Conservation (phyloP, 2,329 filamentous ascomycete species). For the Rugonectria rugulosa region DNA sequence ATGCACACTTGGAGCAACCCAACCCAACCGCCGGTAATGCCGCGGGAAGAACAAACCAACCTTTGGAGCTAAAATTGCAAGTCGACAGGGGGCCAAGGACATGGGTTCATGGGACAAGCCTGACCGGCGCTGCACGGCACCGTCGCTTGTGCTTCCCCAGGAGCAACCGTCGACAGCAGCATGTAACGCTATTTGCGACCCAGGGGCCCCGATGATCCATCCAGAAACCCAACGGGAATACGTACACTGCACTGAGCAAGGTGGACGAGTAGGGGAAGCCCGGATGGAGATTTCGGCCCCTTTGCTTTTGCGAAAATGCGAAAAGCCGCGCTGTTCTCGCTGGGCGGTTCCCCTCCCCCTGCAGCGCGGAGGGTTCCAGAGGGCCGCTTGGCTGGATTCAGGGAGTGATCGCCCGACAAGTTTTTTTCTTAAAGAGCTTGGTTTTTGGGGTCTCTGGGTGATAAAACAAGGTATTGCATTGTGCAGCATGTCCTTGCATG, state of each 20-base stretch:
- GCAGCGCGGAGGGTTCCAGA: conserved; percentile 11
- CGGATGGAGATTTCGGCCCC: background rate
- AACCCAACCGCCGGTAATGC: background rate
- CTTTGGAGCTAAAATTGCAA: background rate
- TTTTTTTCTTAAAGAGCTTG: background rate
- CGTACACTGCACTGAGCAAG: too few species aligned
- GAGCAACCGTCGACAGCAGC: background rate
- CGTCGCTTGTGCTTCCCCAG: background rate
- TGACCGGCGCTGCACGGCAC: conserved; percentile 5
- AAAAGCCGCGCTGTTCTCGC: background rate
- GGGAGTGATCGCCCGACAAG: conserved; percentile 1
- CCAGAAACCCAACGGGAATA: background rate
- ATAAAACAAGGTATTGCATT: too few species aligned
- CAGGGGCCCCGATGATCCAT: background rate
- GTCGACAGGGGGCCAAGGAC: background rate
- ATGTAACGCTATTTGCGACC: background rate
- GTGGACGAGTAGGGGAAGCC: too few species aligned
- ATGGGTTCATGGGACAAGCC: background rate
- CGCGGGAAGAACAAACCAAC: background rate
- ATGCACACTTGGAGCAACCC: too few species aligned
- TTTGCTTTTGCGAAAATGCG: background rate
- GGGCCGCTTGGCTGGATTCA: conserved; percentile 1
- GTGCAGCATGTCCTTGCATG: too few species aligned
- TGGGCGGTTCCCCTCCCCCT: too few species aligned
- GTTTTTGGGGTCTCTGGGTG: too few species aligned